Base-by-base conservation (phyloP, 257 asterid genomes). In the Cordia subcordata region DNA sequence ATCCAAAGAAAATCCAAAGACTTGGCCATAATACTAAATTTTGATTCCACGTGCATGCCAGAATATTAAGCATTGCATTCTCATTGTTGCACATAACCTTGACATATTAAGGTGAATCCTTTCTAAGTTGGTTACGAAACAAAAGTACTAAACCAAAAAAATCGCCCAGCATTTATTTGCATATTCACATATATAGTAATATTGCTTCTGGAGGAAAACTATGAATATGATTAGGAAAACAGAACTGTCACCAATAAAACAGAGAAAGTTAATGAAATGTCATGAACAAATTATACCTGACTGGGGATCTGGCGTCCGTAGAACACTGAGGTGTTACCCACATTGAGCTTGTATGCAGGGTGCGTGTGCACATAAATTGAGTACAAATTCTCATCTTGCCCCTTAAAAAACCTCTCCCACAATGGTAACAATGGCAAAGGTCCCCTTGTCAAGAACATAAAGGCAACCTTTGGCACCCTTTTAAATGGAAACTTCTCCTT, bases 341-440 rank as follows among this genome's bases (percentile, higher is more conserved):
- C 87, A 49, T 82, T 74, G 50, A 89, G 82, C 76, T 71, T 77
- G 59, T 53, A 86, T 32, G 83, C 87, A 0, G 99, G 99, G 51
- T 62, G 77, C 13, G 95, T 74, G 55, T 93, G 99, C 52, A 86
- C 84, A 56, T 89, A 93, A 54, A 93, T 80, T 0, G 96, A 86
- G 58, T 75, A 93, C 69, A 72, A 81, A 5, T 74, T 77, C 55
- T 59, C 72, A 64, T 89, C 85, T 73, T 86, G 90, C 14, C 82
- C 85, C 57, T 69, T 55, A 63, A 93, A 89, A 70, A 93, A 93
- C 80, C 88, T 83, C 75, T 93, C 99, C 99, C 99, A 93, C 79
- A 93, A 63, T 0, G 88, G 91, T 73, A 89, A 59, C 73, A 93
- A 20, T 14, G 99, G 99, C 75, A 93, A 75, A 0, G 90, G 83